Percentiles rank a stretch among this genome's conserved stretches.
phyloP scores from a whole-genome alignment of 257 asterid genomes.

The Datura wrightii region DNA sequence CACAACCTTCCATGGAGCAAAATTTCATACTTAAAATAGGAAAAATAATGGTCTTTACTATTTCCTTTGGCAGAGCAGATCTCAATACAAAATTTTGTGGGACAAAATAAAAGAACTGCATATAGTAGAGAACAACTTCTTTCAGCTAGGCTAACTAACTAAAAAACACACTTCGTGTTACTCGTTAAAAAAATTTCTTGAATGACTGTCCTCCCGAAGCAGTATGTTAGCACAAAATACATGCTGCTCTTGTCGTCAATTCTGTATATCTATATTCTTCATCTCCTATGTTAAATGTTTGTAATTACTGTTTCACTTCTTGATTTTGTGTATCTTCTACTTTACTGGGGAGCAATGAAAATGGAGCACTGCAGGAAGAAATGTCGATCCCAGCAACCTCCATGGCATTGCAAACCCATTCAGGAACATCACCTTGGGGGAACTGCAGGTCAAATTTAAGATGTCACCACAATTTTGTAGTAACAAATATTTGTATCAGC shows the following conservation, averaged over 20 bases:
- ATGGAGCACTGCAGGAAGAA: conserved; percentile 61
- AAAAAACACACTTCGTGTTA: not conserved
- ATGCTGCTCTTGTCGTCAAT: conserved; percentile 36
- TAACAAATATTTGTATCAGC: not conserved
- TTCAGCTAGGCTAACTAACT: not conserved
- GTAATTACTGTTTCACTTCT: not conserved
- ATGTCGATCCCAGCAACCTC: conserved; percentile 97
- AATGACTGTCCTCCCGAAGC: conserved; percentile 32
- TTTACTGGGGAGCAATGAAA: not conserved
- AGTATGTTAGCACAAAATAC: conserved; percentile 55
- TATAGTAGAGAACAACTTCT: not conserved
- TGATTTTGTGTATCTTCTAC: not conserved
- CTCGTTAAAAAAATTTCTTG: not conserved
- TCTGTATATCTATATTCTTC: not conserved
- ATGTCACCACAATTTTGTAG: not conserved
- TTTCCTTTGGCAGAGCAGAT: not conserved
- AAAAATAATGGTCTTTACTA: not conserved
- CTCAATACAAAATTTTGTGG: not conserved
- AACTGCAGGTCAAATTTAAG: conserved; percentile 54
- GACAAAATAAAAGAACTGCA: not conserved
- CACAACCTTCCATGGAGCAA: not conserved
- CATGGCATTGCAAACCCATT: conserved; percentile 99
- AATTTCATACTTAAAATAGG: not conserved
- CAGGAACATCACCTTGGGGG: conserved; percentile 83
- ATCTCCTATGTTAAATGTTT: not conserved